Conservation (phyloP, 2,329 filamentous ascomycete species). For the Fusarium sp. region DNA sequence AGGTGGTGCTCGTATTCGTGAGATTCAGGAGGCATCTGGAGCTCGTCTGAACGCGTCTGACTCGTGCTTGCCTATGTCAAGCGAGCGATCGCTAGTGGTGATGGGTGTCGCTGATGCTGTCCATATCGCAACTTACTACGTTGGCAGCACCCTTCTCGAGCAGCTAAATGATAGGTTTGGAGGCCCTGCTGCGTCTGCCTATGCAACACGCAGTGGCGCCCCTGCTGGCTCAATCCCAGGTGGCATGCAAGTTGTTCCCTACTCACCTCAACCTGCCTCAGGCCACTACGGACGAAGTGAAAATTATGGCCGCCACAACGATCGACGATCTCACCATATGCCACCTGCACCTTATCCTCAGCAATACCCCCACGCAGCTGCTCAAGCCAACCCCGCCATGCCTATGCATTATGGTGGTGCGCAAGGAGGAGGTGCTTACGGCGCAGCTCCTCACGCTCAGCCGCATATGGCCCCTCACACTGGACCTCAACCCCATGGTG, state of each 20-base stretch:
- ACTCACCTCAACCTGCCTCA: conserved; percentile 91
- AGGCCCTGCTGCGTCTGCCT: conserved; percentile 95
- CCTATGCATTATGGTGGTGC: conserved; percentile 84
- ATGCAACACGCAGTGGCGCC: conserved; percentile 93
- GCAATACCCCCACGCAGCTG: conserved; percentile 73
- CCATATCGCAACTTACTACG: conserved; percentile 98
- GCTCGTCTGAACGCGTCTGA: conserved; percentile 97
- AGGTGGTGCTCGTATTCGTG: conserved; percentile 92
- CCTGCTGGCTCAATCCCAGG: conserved; percentile 94
- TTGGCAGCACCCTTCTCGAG: conserved; percentile 96
- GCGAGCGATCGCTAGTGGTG: conserved; percentile 96
- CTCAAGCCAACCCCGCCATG: conserved; percentile 72
- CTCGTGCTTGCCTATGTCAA: conserved; percentile 91
- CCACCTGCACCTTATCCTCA: conserved; percentile 79
- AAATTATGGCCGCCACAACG: conserved; percentile 80
- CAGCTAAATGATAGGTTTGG: conserved; percentile 97
- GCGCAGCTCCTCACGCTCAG: conserved; percentile 80
- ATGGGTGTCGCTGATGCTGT: conserved; percentile 98
- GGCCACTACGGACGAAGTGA: conserved; percentile 94
- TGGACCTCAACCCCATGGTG: conserved; percentile 68
- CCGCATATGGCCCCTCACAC: conserved; percentile 75
- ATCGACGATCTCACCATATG: conserved; percentile 79
- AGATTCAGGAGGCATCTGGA: conserved; percentile 98
- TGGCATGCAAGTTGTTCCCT: conserved; percentile 99
- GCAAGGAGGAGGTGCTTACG: conserved; percentile 78